Evolutionary conservation across 1,284 basidiomycete genomes (phyloP).

Genomic region (Leccinum pachyderme): DNA sequence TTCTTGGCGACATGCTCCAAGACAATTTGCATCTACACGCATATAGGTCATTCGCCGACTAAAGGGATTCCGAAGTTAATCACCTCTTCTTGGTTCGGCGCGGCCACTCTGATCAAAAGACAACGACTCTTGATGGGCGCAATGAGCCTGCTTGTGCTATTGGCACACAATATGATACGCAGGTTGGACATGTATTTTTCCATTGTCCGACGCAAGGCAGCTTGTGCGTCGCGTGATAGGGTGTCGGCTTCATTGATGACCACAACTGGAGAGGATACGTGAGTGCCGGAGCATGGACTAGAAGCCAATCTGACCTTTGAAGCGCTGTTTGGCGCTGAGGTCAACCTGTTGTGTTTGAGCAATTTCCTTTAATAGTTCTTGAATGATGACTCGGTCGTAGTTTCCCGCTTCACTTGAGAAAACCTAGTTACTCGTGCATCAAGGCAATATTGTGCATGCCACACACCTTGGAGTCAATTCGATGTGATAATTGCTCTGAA

Average conservation of each 20-base stretch:
- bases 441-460: background rate
- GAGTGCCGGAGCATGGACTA: conserved; percentile 1
- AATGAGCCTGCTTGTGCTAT: conserved; percentile 94
- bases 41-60: background rate
- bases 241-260: conserved; percentile 98
- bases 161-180: conserved; percentile 97
- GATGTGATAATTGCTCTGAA: conserved; percentile 96
- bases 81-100: conserved; percentile 79
- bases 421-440: conserved; percentile 1
- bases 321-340: conserved; percentile 90
- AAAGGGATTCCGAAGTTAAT: background rate
- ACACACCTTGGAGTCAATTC: conserved; percentile 93
- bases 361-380: conserved; percentile 97
- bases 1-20: conserved; percentile 80
- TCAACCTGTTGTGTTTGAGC: conserved; percentile 99
- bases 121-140: conserved; percentile 97
- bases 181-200: conserved; percentile 99
- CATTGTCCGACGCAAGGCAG: conserved; percentile 96
- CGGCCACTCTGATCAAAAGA: conserved; percentile 90
- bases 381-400: conserved; percentile 94
- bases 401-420: conserved; percentile 86
- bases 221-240: conserved; percentile 93
- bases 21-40: conserved; percentile 72
- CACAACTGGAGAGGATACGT: conserved; percentile 63
- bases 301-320: conserved; percentile 71